These are phyloP conservation scores for Lachnellula cervina DNA, from an alignment of 2,329 filamentous ascomycete genomes.

Conservation along the genomic window DNA sequence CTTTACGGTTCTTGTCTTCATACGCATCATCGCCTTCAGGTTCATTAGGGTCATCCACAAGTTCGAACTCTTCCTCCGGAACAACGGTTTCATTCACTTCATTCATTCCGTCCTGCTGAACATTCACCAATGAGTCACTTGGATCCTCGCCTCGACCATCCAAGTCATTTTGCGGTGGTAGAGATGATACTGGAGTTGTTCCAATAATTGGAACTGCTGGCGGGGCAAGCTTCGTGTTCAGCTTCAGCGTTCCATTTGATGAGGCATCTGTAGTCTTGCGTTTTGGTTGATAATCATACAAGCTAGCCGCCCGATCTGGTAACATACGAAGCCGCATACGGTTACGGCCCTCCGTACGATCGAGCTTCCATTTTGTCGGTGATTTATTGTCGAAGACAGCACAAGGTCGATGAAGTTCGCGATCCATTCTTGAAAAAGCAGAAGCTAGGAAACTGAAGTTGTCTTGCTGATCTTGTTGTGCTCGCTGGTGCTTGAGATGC, in stretches of 20 bases:
- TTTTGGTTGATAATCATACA: slow-evolving; percentile 81
- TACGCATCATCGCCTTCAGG: slow-evolving; percentile 71
- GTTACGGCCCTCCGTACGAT: slow-evolving; percentile 92
- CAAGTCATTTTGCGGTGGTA: slow-evolving; percentile 7
- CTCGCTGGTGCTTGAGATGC: slow-evolving; percentile 83
- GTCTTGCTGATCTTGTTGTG: slow-evolving; percentile 90
- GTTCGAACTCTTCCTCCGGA: slow-evolving; percentile 85
- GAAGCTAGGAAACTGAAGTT: slow-evolving; percentile 73
- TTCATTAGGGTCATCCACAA: slow-evolving; percentile 91
- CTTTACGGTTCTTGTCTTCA: slow-evolving; percentile 97
- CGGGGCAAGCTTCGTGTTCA: slow-evolving; percentile 26
- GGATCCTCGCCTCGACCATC: slow-evolving; percentile 11
- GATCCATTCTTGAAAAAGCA: slow-evolving; percentile 72
- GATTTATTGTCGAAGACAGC: slow-evolving; percentile 68
- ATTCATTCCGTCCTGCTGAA: slow-evolving; percentile 10
- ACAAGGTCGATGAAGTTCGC: slow-evolving; percentile 72
- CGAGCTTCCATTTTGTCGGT: slow-evolving; percentile 78
- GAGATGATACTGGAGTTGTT: slow-evolving; percentile 10
- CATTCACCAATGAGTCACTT: slow-evolving; percentile 10
- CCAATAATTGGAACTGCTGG: slow-evolving; percentile 8
- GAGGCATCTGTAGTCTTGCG: slow-evolving; percentile 51
- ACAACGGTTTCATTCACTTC: slow-evolving; percentile 22
- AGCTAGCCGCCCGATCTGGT: slow-evolving; percentile 64
- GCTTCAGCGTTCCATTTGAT: slow-evolving; percentile 34
- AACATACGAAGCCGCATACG: slow-evolving; percentile 87